A percentile compares a stretch with the other conserved stretches of the same genome.
These are phyloP conservation scores for Fremontodendron californicum DNA, from an alignment of 345 rosid species.

Conservation along the genomic window DNA sequence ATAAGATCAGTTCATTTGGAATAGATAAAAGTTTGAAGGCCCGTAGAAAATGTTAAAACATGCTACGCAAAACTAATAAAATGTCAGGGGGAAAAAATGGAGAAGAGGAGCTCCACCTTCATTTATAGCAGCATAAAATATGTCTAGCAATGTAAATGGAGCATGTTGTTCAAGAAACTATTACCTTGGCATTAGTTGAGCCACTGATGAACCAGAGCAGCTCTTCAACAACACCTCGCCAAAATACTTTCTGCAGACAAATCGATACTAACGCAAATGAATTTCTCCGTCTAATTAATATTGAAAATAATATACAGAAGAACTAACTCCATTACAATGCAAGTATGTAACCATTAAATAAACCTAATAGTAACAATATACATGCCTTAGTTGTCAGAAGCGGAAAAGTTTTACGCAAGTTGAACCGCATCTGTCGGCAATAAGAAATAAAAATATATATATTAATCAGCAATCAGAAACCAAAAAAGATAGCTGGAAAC, in stretches of 20 bases:
- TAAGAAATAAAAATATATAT: not conserved
- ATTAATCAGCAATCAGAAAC: slow-evolving; percentile 10
- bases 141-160: not conserved
- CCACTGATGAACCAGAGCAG: slow-evolving; percentile 98
- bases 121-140: not conserved
- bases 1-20: not conserved
- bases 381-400: slow-evolving; percentile 83
- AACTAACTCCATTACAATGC: not conserved
- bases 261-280: not conserved
- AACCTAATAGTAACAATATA: slow-evolving; percentile 1
- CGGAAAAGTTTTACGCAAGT: slow-evolving; percentile 79
- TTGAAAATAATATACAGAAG: not conserved
- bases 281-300: not conserved
- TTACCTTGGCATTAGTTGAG: slow-evolving; percentile 91
- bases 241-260: slow-evolving; percentile 74
- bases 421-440: slow-evolving; percentile 63
- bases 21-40: not conserved
- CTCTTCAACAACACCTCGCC: slow-evolving; percentile 99
- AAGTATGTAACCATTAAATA: not conserved
- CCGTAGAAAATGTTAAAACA: not conserved
- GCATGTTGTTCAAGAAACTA: not conserved
- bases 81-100: not conserved
- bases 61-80: not conserved
- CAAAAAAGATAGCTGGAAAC: slow-evolving; percentile 6
- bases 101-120: not conserved